A percentile compares a stretch with the other conserved stretches of the same genome.
Evolutionary conservation across 768 basidiomycete species (phyloP).

Genomic region (Grammothele lineata): DNA sequence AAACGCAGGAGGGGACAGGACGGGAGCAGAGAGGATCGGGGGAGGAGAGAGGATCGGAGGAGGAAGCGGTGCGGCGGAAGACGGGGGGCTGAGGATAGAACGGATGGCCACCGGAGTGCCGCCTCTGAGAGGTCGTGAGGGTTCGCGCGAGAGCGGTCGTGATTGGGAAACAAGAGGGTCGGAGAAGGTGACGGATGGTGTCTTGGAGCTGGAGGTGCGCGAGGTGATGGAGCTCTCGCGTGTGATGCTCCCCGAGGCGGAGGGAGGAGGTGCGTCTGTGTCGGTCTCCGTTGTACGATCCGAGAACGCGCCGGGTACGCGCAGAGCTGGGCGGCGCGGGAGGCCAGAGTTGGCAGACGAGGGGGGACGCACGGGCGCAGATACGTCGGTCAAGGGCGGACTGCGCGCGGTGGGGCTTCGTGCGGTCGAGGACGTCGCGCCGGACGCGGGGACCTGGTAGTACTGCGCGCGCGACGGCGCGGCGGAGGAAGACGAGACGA

Average conservation of each 20-base stretch:
- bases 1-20: not conserved
- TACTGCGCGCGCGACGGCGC: constrained; percentile 18
- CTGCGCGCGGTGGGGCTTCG: constrained; percentile 11
- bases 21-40: not conserved
- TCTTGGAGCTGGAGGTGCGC: not conserved
- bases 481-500: constrained; percentile 1
- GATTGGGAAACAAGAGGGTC: constrained; percentile 5
- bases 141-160: not conserved
- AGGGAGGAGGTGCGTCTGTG: constrained; percentile 3
- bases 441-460: constrained; percentile 12
- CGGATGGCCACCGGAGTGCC: not conserved
- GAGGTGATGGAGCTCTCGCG: constrained; percentile 2
- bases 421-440: constrained; percentile 13
- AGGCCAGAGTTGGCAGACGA: constrained; percentile 1
- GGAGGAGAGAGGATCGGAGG: not conserved
- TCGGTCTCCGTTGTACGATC: constrained; percentile 20
- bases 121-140: not conserved
- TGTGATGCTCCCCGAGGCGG: no score
- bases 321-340: constrained; percentile 19
- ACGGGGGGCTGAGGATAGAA: not conserved
- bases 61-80: not conserved
- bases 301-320: constrained; percentile 23
- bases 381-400: constrained; percentile 1
- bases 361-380: not conserved
- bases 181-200: constrained; percentile 12